Conservation (phyloP, 208 protist genomes). For the Trypanosoma melophagium region DNA sequence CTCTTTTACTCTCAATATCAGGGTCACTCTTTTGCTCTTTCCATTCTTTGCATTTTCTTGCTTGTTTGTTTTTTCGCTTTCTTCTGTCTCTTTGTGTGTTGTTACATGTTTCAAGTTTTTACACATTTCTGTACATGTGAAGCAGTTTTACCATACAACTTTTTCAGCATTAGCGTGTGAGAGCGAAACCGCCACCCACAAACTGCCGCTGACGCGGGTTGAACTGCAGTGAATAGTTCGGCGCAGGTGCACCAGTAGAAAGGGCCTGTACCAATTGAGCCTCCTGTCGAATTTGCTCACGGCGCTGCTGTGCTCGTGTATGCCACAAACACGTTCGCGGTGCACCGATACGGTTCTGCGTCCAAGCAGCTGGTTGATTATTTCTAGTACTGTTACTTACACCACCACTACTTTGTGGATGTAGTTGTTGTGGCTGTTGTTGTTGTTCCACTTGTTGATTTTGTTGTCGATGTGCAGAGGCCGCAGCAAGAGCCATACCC, state of each 20-base stretch:
- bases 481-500: constrained; percentile 15
- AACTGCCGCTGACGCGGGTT: constrained; percentile 61
- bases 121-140: neutral
- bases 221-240: constrained; percentile 68
- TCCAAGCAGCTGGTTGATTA: neutral
- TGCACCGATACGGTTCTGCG: neutral
- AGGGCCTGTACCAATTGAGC: constrained; percentile 41
- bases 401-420: constrained; percentile 8
- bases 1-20: neutral
- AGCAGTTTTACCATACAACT: neutral
- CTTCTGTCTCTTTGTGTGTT: too few relatives aligned
- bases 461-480: constrained; percentile 13
- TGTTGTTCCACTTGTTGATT: too few relatives aligned
- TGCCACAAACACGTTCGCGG: constrained; percentile 18
- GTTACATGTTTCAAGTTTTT: too few relatives aligned
- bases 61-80: too few relatives aligned
- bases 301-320: constrained; percentile 27
- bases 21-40: too few relatives aligned
- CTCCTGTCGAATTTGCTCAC: constrained; percentile 32
- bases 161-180: constrained; percentile 35
- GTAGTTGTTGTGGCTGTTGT: constrained; percentile 15
- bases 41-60: too few relatives aligned
- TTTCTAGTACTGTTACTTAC: neutral
- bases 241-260: constrained; percentile 51
- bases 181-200: constrained; percentile 78